Percentiles rank a stretch among this genome's conserved stretches.
Conservation (phyloP, 225 moss, liverwort and hornwort genomes). For the Lunularia cruciata region DNA sequence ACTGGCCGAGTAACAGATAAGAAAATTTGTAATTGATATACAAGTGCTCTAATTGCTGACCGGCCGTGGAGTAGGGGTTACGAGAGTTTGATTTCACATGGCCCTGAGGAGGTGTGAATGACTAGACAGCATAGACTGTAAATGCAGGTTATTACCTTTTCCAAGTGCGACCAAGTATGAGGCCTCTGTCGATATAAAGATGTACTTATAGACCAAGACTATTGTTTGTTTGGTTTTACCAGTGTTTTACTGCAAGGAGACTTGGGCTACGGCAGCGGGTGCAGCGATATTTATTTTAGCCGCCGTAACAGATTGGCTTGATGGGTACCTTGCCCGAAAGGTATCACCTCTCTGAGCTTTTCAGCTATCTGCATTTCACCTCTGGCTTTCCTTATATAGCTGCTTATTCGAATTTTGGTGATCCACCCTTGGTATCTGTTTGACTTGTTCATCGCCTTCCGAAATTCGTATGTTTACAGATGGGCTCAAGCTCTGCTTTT, state of each 20-base stretch:
- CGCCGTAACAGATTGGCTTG: slow-evolving; percentile 91
- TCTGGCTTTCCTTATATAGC: not conserved
- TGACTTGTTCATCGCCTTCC: not conserved
- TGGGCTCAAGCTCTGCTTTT: slow-evolving; percentile 89
- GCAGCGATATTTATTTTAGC: slow-evolving; percentile 84
- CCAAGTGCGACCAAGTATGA: too few species aligned
- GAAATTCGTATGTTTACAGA: slow-evolving; percentile 40
- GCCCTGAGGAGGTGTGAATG: too few species aligned
- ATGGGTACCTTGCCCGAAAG: slow-evolving; percentile 95
- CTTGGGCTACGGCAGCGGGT: slow-evolving; percentile 81
- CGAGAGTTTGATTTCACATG: too few species aligned
- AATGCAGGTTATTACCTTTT: too few species aligned
- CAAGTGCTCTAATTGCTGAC: too few species aligned
- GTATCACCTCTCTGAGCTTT: slow-evolving; percentile 34
- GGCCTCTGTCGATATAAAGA: too few species aligned
- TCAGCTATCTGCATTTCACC: not conserved
- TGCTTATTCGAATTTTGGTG: not conserved
- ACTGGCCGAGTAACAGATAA: too few species aligned
- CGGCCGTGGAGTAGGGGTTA: too few species aligned
- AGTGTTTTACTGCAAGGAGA: slow-evolving; percentile 82
- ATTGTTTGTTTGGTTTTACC: slow-evolving; percentile 12
- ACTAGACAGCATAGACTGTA: too few species aligned
- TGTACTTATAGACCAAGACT: too few species aligned
- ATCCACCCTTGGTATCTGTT: not conserved
- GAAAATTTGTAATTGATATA: too few species aligned